These are phyloP conservation scores for Kandelia obovata DNA, from an alignment of 345 rosid genomes.

Conservation along the genomic window DNA sequence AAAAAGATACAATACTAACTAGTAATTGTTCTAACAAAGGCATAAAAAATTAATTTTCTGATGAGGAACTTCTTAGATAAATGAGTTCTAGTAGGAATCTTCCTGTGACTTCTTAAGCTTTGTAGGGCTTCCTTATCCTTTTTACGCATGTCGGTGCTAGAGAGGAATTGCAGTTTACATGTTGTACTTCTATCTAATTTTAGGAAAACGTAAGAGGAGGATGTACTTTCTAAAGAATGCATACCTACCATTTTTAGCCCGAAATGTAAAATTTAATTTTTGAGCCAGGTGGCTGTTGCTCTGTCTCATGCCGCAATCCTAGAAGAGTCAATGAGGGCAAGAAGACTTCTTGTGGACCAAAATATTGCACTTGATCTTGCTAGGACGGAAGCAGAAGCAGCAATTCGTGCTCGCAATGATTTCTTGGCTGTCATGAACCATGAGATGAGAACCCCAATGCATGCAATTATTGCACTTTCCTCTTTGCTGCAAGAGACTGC, in stretches of 20 bases:
- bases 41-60: too few species aligned
- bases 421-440: slow-evolving; percentile 99
- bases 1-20: too few species aligned
- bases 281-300: slow-evolving; percentile 88
- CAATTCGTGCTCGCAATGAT: slow-evolving; percentile 92
- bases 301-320: slow-evolving; percentile 97
- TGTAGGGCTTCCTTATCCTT: not conserved
- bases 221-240: not conserved
- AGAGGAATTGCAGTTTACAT: not conserved
- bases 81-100: too few species aligned
- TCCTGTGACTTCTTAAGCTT: not conserved
- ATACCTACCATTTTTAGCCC: not conserved
- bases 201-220: not conserved
- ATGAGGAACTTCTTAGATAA: too few species aligned
- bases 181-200: not conserved
- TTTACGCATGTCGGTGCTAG: not conserved
- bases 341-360: slow-evolving; percentile 95
- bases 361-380: slow-evolving; percentile 92
- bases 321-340: slow-evolving; percentile 98
- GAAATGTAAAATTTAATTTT: slow-evolving; percentile 8
- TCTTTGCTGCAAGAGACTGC: slow-evolving; percentile 94
- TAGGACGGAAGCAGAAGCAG: slow-evolving; percentile 93
- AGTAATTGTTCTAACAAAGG: too few species aligned
- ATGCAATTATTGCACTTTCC: slow-evolving; percentile 91
- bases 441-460: slow-evolving; percentile 99